These are phyloP conservation scores for Vigna mungo DNA, from an alignment of 306 rosid species.

Conservation along the genomic window DNA sequence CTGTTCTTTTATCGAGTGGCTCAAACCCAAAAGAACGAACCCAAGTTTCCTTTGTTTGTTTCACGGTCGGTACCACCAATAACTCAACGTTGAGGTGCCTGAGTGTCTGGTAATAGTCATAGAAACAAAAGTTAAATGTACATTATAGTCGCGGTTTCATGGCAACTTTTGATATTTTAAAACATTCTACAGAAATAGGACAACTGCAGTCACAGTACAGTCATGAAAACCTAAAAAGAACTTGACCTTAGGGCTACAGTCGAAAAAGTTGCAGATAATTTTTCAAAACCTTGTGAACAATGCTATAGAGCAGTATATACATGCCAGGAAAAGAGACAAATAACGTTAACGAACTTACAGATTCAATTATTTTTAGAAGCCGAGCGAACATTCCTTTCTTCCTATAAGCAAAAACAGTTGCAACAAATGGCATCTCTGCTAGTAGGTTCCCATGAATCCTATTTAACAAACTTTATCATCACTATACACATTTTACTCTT, in stretches of 20 bases:
- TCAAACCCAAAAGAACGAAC: constrained; percentile 69
- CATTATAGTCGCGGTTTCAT: not conserved
- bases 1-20: constrained; percentile 49
- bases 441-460: constrained; percentile 74
- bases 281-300: not conserved
- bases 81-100: constrained; percentile 65
- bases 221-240: not conserved
- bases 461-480: constrained; percentile 38
- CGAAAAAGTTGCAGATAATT: not conserved
- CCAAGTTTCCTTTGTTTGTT: constrained; percentile 63
- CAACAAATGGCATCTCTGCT: constrained; percentile 88
- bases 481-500: constrained; percentile 9
- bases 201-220: not conserved
- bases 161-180: not conserved
- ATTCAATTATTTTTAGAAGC: constrained; percentile 63
- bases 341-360: constrained; percentile 52
- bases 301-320: not conserved
- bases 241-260: not conserved
- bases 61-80: constrained; percentile 68
- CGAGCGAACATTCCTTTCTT: constrained; percentile 78
- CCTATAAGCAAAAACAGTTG: constrained; percentile 64
- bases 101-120: constrained; percentile 55
- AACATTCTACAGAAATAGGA: not conserved
- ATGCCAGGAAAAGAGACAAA: not conserved
- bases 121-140: constrained; percentile 1